phyloP scores from a whole-genome alignment of 306 rosid species.

The Crotalaria pallida region DNA sequence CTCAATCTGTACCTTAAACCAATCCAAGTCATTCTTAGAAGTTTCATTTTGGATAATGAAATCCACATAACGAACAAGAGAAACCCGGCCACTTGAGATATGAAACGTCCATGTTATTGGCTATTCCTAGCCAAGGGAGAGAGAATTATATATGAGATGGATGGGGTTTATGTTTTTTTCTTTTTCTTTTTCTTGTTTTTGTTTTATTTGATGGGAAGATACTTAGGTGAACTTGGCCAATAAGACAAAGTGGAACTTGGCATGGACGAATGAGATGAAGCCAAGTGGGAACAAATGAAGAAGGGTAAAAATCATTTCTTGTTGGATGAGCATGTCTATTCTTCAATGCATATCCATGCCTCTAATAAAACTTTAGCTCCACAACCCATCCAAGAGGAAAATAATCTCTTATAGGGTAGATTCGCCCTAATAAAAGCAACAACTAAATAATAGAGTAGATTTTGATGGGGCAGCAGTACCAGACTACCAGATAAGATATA shows the following conservation, averaged over 20 bases:
- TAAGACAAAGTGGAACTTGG: conserved; percentile 47
- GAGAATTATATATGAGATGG: conserved; percentile 20
- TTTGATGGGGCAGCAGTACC: conserved; percentile 20
- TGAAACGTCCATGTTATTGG: conserved; percentile 47
- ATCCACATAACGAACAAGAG: conserved; percentile 29
- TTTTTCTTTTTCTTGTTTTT: not conserved
- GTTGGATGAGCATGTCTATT: conserved; percentile 46
- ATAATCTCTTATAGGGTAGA: not conserved
- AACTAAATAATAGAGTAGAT: conserved; percentile 34
- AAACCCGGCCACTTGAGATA: conserved; percentile 45
- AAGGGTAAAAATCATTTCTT: conserved; percentile 40
- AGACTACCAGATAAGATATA: conserved; percentile 21
- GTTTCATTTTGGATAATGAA: conserved; percentile 28
- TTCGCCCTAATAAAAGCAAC: conserved; percentile 21
- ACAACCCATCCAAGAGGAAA: conserved; percentile 55
- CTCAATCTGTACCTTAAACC: conserved; percentile 26
- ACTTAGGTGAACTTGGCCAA: conserved; percentile 52
- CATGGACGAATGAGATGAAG: conserved; percentile 41
- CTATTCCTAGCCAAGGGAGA: conserved; percentile 1
- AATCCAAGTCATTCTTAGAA: conserved; percentile 26
- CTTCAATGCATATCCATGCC: conserved; percentile 48
- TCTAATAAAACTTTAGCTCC: conserved; percentile 49
- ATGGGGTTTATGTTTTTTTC: not conserved
- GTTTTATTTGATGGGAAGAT: conserved; percentile 17
- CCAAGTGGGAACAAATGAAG: conserved; percentile 42